Evolutionary conservation across 371 early-diverging fungal species (phyloP).

Genomic region (Syncephalastrum monosporum): DNA sequence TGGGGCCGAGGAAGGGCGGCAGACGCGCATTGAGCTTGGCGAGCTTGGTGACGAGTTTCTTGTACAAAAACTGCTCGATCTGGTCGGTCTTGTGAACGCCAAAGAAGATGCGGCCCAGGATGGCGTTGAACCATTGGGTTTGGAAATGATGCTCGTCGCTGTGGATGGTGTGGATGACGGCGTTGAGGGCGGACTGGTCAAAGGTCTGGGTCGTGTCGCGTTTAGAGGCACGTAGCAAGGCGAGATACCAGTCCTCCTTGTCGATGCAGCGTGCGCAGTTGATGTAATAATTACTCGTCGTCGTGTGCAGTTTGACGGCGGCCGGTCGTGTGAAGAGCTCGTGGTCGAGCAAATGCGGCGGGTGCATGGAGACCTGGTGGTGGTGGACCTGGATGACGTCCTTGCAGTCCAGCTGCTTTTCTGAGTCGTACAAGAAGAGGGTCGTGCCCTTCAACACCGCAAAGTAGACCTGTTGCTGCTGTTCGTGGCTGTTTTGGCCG

Average conservation of each 20-base stretch:
- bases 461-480: constrained; percentile 62
- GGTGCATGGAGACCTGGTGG: constrained; percentile 66
- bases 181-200: constrained; percentile 55
- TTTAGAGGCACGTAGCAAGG: constrained; percentile 48
- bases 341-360: constrained; percentile 55
- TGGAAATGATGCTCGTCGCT: constrained; percentile 65
- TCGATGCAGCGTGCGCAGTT: constrained; percentile 63
- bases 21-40: constrained; percentile 66
- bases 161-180: constrained; percentile 54
- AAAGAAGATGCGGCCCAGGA: constrained; percentile 79
- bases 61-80: constrained; percentile 57
- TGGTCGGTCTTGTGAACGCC: constrained; percentile 68
- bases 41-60: constrained; percentile 66
- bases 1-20: constrained; percentile 80
- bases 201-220: constrained; percentile 35
- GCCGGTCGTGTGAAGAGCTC: constrained; percentile 59
- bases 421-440: constrained; percentile 82
- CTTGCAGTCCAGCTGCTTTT: constrained; percentile 77
- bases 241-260: constrained; percentile 91
- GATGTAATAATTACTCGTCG: constrained; percentile 41
- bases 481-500: constrained; percentile 26
- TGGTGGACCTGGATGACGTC: constrained; percentile 70
- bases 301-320: constrained; percentile 46
- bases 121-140: constrained; percentile 88
- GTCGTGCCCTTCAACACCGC: constrained; percentile 79